phyloP scores from a whole-genome alignment of 1,139 yeast genomes.

The Yamadazyma atlantica region DNA sequence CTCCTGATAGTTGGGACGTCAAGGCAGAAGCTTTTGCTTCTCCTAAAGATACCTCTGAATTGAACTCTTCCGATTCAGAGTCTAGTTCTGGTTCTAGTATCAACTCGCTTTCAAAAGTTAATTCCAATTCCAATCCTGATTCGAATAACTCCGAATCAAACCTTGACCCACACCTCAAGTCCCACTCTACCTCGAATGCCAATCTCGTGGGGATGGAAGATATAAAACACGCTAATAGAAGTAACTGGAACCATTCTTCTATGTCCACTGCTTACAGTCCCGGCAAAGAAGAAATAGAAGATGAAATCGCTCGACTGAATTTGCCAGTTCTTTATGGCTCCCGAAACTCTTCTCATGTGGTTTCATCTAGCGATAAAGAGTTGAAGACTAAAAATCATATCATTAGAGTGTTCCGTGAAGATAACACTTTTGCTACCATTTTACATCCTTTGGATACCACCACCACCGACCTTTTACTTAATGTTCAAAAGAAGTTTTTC shows the following conservation, averaged over 20 bases:
- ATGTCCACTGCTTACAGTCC: neutral
- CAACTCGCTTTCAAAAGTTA: neutral
- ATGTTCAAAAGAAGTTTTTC: slow-evolving; percentile 75
- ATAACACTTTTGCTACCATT: slow-evolving; percentile 80
- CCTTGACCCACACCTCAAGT: neutral
- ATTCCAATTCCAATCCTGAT: neutral
- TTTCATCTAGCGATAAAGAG: slow-evolving; percentile 18
- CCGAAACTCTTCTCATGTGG: slow-evolving; percentile 26
- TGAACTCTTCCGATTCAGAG: slow-evolving; percentile 20
- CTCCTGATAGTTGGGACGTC: slow-evolving; percentile 84
- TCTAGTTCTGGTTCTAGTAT: slow-evolving; percentile 4
- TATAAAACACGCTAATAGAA: neutral
- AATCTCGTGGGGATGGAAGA: neutral
- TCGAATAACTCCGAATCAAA: slow-evolving; percentile 7
- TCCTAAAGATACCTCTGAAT: slow-evolving; percentile 10
- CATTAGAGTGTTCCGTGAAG: slow-evolving; percentile 72
- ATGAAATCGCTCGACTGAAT: slow-evolving; percentile 5
- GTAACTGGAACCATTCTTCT: neutral
- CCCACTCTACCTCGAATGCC: neutral
- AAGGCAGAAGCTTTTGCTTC: slow-evolving; percentile 31
- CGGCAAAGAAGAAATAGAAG: slow-evolving; percentile 6
- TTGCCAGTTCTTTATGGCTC: slow-evolving; percentile 42
- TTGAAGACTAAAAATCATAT: slow-evolving; percentile 45
- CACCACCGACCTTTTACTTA: slow-evolving; percentile 68
- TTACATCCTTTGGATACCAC: slow-evolving; percentile 76